phyloP scores from a whole-genome alignment of 169 alveolate species.

The Perkinsus marinus region DNA sequence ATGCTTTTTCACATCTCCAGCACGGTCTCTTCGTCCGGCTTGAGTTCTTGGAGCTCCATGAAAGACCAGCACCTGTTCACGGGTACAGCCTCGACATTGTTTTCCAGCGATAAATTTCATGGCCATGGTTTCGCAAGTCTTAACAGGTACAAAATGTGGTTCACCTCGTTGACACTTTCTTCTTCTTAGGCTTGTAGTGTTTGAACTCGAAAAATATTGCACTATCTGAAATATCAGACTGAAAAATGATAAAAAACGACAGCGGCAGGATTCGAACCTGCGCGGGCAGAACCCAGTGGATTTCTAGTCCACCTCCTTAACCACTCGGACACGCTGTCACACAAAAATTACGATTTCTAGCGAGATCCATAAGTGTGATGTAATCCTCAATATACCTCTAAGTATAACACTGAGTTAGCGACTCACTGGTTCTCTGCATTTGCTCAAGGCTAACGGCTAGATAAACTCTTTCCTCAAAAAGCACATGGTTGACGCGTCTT shows the following conservation, averaged over 20 bases:
- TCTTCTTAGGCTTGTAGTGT: slow-evolving; percentile 32
- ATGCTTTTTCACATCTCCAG: not conserved
- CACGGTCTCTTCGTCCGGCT: slow-evolving; percentile 14
- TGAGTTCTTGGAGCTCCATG: slow-evolving; percentile 27
- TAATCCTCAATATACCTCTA: not conserved
- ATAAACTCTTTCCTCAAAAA: slow-evolving; percentile 4
- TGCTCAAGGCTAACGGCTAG: slow-evolving; percentile 16
- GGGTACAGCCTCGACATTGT: not conserved
- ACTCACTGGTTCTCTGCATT: slow-evolving; percentile 11
- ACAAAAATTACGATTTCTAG: no score
- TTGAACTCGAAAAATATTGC: slow-evolving; percentile 27
- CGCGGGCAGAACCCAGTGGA: slow-evolving; percentile 50
- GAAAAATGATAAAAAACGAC: slow-evolving; percentile 37
- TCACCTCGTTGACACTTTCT: slow-evolving; percentile 16
- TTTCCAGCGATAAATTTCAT: no score
- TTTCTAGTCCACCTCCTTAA: not conserved
- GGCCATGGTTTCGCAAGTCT: no score
- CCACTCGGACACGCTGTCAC: not conserved
- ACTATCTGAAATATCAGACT: not conserved
- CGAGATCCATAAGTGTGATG: no score
- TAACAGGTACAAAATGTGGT: no score
- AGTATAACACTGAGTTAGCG: no score
- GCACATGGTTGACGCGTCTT: not conserved
- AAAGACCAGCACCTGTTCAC: slow-evolving; percentile 21
- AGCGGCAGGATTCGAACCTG: slow-evolving; percentile 89